These are phyloP conservation scores for Hyphodiscus hymeniophilus DNA, from an alignment of 495 filamentous ascomycete species.

Conservation along the genomic window DNA sequence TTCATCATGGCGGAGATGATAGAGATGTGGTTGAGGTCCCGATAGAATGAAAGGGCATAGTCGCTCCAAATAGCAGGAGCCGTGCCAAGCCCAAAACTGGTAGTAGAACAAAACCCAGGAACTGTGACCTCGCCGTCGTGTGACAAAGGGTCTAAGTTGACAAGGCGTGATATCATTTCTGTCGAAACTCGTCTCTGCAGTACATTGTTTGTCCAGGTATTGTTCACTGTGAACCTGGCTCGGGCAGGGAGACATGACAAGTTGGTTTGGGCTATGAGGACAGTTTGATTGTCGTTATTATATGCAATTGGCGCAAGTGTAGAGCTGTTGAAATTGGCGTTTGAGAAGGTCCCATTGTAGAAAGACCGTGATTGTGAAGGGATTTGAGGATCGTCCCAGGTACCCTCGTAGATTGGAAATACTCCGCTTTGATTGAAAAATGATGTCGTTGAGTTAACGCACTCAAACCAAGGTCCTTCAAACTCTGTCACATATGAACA, in stretches of 20 bases:
- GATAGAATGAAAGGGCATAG: background rate
- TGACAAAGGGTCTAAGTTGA: slow-evolving; percentile 3
- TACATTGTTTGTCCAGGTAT: slow-evolving; percentile 9
- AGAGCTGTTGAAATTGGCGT: slow-evolving; percentile 7
- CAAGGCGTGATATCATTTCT: slow-evolving; percentile 11
- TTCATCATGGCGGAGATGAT: slow-evolving; percentile 10
- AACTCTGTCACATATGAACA: slow-evolving; percentile 17
- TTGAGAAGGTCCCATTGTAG: slow-evolving; percentile 11
- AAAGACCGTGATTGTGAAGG: background rate
- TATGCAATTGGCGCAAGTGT: slow-evolving; percentile 3
- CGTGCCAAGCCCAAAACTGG: background rate
- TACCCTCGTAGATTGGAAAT: slow-evolving; percentile 1
- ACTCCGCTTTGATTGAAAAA: background rate
- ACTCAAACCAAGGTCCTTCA: slow-evolving; percentile 13
- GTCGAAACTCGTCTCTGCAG: slow-evolving; percentile 3
- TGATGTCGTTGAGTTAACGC: slow-evolving; percentile 9
- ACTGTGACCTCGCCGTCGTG: slow-evolving; percentile 6
- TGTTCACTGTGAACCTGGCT: slow-evolving; percentile 9
- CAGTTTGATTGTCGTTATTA: background rate
- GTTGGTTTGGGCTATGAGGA: background rate
- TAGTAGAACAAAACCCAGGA: background rate
- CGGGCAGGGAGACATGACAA: slow-evolving; percentile 5
- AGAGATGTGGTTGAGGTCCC: slow-evolving; percentile 9
- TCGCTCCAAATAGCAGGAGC: slow-evolving; percentile 12
- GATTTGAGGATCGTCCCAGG: background rate